Percentiles rank a stretch among this genome's conserved stretches.
Conservation (phyloP, 345 rosid genomes). For the Balakata baccata region DNA sequence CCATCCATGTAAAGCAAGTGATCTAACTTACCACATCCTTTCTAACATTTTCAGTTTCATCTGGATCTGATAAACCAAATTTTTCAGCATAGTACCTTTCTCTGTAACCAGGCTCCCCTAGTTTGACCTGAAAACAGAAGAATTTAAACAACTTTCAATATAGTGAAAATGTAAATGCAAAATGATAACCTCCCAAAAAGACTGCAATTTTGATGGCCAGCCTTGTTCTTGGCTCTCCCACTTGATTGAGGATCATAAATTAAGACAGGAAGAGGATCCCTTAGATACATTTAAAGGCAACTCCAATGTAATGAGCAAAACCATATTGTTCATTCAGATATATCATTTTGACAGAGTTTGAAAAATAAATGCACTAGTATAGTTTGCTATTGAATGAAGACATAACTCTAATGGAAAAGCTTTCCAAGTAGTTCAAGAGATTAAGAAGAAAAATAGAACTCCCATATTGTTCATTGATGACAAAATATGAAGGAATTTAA, state of each 20-base stretch:
- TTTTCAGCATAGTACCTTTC: slow-evolving; percentile 92
- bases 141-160: not conserved
- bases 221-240: slow-evolving; percentile 1
- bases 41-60: slow-evolving; percentile 60
- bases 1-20: not conserved
- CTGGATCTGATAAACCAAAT: slow-evolving; percentile 54
- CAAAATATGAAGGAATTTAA: not conserved
- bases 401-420: not conserved
- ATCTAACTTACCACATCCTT: slow-evolving; percentile 62
- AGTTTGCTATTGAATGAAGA: too few relatives aligned
- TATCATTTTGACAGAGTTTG: not conserved
- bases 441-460: not conserved
- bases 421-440: not conserved
- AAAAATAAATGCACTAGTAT: not conserved
- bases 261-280: not conserved
- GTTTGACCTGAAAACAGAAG: slow-evolving; percentile 52
- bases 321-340: not conserved
- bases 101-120: slow-evolving; percentile 96
- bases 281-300: not conserved
- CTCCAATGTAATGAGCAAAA: not conserved
- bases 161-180: not conserved
- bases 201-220: not conserved
- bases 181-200: not conserved
- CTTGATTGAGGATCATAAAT: not conserved
- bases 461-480: not conserved